Evolutionary conservation across 768 basidiomycete genomes (phyloP).

Genomic region (Ramaria rubella): DNA sequence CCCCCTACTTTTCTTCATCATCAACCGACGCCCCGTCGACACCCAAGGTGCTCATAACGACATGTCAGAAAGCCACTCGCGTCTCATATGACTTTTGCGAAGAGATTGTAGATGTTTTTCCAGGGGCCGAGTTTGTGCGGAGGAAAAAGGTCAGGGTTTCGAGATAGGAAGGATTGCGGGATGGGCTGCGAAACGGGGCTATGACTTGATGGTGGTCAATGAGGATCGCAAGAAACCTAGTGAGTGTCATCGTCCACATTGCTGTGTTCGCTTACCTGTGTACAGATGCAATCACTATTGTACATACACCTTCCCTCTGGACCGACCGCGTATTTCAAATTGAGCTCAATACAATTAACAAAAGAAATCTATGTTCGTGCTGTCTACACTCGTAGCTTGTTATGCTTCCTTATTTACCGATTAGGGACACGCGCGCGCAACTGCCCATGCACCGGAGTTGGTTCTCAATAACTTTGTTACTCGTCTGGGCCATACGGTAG

Average conservation of each 20-base stretch:
- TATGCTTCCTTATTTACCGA: slow-evolving; percentile 1
- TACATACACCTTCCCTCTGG: slow-evolving; percentile 88
- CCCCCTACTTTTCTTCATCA: slow-evolving; percentile 53
- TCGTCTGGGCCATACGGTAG: slow-evolving; percentile 85
- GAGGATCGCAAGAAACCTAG: slow-evolving; percentile 94
- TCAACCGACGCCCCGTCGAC: slow-evolving; percentile 64
- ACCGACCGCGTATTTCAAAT: slow-evolving; percentile 92
- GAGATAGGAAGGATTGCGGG: slow-evolving; percentile 86
- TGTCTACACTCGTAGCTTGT: not conserved
- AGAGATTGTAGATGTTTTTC: slow-evolving; percentile 82
- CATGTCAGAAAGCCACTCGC: slow-evolving; percentile 83
- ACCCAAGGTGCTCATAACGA: slow-evolving; percentile 86
- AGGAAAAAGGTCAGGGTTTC: slow-evolving; percentile 86
- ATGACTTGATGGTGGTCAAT: slow-evolving; percentile 87
- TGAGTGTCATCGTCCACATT: slow-evolving; percentile 42
- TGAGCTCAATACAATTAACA: slow-evolving; percentile 81
- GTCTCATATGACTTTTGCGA: slow-evolving; percentile 89
- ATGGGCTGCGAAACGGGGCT: slow-evolving; percentile 88
- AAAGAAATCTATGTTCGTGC: slow-evolving; percentile 73
- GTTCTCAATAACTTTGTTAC: slow-evolving; percentile 94
- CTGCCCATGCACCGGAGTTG: slow-evolving; percentile 90
- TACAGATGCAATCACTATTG: slow-evolving; percentile 85
- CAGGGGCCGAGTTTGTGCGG: slow-evolving; percentile 84
- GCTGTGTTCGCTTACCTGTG: slow-evolving; percentile 1
- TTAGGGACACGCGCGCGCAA: slow-evolving; percentile 88